Evolutionary conservation across 2,329 filamentous ascomycete genomes (phyloP).

Genomic region (Venturia effusa): DNA sequence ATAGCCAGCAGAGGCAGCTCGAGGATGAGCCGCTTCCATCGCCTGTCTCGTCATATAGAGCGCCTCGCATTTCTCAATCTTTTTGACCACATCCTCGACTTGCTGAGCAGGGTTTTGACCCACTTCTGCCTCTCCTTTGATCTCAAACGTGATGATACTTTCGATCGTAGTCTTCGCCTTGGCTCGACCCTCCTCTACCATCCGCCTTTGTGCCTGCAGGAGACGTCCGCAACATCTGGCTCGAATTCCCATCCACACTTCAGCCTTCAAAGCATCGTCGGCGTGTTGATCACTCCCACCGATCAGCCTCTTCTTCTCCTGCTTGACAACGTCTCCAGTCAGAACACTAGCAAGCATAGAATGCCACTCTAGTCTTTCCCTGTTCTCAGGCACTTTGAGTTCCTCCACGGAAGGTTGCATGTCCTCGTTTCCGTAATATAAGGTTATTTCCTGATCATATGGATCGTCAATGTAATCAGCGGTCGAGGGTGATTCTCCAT

Average conservation of each 20-base stretch:
- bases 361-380: conserved; percentile 93
- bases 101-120: conserved; percentile 82
- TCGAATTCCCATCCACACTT: conserved; percentile 80
- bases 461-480: conserved; percentile 76
- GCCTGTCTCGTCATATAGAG: conserved; percentile 73
- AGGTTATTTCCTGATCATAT: conserved; percentile 83
- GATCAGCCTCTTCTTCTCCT: conserved; percentile 93
- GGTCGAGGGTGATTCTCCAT: conserved; percentile 81
- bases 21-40: conserved; percentile 63
- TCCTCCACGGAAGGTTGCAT: conserved; percentile 84
- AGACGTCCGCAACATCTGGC: conserved; percentile 77
- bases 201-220: conserved; percentile 70
- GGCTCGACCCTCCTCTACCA: conserved; percentile 74
- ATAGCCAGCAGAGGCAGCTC: conserved; percentile 67
- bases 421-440: conserved; percentile 87
- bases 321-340: conserved; percentile 91
- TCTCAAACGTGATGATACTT: conserved; percentile 83
- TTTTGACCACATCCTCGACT: conserved; percentile 77
- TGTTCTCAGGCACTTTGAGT: conserved; percentile 73
- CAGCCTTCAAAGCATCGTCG: conserved; percentile 54
- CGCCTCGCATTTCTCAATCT: conserved; percentile 80
- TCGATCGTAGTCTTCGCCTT: conserved; percentile 68
- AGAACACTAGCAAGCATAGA: conserved; percentile 93
- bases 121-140: conserved; percentile 85
- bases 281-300: conserved; percentile 67